Evolutionary conservation across 257 asterid genomes (phyloP).

Genomic region (Haberlea rhodopensis): DNA sequence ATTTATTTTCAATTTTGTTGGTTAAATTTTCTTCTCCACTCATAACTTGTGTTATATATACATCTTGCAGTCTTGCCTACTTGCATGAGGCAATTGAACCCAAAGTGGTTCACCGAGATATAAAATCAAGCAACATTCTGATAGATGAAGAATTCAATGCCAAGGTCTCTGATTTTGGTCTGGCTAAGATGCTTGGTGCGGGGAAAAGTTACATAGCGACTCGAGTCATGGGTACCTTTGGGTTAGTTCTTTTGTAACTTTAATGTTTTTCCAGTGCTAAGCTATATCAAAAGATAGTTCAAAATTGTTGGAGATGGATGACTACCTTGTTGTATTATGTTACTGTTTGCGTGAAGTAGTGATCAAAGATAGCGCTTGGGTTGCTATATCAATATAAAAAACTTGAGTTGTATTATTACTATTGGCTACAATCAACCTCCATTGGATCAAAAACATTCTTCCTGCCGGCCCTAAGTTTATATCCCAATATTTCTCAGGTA

Average conservation of each 20-base stretch:
- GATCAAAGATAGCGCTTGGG: background rate
- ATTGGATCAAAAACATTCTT: background rate
- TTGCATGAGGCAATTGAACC: constrained; percentile 97
- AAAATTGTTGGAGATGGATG: background rate
- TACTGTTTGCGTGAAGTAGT: background rate
- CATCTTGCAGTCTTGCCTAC: constrained; percentile 73
- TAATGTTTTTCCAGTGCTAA: background rate
- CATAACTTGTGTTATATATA: constrained; percentile 1
- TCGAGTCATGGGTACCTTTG: constrained; percentile 97
- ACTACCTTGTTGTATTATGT: background rate
- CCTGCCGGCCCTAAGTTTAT: constrained; percentile 15
- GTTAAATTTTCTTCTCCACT: constrained; percentile 13
- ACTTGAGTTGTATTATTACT: background rate
- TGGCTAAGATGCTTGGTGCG: constrained; percentile 91
- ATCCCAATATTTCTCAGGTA: constrained; percentile 46
- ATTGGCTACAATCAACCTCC: background rate
- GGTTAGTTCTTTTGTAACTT: constrained; percentile 44
- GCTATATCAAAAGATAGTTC: constrained; percentile 8
- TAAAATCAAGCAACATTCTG: constrained; percentile 88
- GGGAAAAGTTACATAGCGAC: constrained; percentile 95
- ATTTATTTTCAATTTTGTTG: background rate
- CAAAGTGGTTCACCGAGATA: constrained; percentile 92
- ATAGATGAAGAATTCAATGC: constrained; percentile 88
- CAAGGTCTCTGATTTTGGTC: constrained; percentile 92
- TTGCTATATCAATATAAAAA: background rate